These are phyloP conservation scores for Cyberlindnera veronae DNA, from an alignment of 805 yeast genomes.

Conservation along the genomic window DNA sequence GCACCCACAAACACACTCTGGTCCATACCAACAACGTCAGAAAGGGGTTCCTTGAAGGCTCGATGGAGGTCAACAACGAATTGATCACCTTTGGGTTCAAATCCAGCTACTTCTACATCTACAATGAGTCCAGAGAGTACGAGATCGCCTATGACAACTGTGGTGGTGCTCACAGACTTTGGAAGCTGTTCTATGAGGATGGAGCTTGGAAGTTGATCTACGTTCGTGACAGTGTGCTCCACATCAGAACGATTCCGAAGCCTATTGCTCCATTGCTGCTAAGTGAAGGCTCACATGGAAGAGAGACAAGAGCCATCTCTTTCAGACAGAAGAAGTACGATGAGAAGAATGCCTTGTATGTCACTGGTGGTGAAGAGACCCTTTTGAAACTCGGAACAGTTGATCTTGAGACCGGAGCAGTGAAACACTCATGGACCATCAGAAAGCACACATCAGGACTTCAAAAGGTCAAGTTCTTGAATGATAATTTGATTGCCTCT, in stretches of 20 bases:
- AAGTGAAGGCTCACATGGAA: slow-evolving; percentile 77
- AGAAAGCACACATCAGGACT: slow-evolving; percentile 87
- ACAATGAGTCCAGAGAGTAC: slow-evolving; percentile 74
- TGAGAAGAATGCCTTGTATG: slow-evolving; percentile 37
- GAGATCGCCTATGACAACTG: slow-evolving; percentile 71
- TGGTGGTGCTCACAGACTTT: slow-evolving; percentile 89
- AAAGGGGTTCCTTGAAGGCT: slow-evolving; percentile 81
- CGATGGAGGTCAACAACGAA: slow-evolving; percentile 41
- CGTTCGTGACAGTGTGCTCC: slow-evolving; percentile 52
- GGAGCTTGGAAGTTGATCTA: slow-evolving; percentile 46
- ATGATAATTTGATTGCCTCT: slow-evolving; percentile 43
- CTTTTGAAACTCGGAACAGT: slow-evolving; percentile 55
- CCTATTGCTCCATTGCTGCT: slow-evolving; percentile 32
- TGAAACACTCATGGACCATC: slow-evolving; percentile 54
- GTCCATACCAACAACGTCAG: slow-evolving; percentile 60
- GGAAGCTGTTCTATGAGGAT: slow-evolving; percentile 48
- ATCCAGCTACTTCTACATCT: slow-evolving; percentile 71
- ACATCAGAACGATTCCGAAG: slow-evolving; percentile 33
- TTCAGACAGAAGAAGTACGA: slow-evolving; percentile 37
- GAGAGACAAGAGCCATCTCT: slow-evolving; percentile 79
- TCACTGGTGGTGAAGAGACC: slow-evolving; percentile 90
- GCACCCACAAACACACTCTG: slow-evolving; percentile 24
- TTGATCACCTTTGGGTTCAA: slow-evolving; percentile 76
- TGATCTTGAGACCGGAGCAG: slow-evolving; percentile 34
- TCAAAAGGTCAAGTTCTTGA: slow-evolving; percentile 66